Evolutionary conservation across 345 rosid species (phyloP).

Genomic region (Eucalyptus leucophloia): DNA sequence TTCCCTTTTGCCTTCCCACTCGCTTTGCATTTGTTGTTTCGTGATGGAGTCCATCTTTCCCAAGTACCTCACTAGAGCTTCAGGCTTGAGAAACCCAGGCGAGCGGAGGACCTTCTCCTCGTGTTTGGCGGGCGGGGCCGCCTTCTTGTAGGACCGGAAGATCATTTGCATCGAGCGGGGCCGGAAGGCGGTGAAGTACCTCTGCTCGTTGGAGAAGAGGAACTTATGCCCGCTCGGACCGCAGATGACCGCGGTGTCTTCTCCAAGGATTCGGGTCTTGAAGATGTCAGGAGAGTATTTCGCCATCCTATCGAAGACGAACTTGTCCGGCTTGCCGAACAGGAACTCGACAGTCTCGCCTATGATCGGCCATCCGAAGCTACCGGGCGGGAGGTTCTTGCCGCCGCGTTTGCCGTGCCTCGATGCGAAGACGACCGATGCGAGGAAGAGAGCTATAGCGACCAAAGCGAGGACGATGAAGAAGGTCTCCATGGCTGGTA

Average conservation of each 20-base stretch:
- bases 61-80: slow-evolving; percentile 33
- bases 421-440: neutral
- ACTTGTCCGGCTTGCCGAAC: slow-evolving; percentile 36
- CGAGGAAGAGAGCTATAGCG: neutral
- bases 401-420: neutral
- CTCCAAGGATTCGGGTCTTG: slow-evolving; percentile 45
- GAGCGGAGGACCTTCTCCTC: slow-evolving; percentile 11
- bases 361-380: slow-evolving; percentile 46
- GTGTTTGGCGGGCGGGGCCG: slow-evolving; percentile 1
- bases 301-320: slow-evolving; percentile 30
- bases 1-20: slow-evolving; percentile 26
- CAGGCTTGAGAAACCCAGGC: slow-evolving; percentile 38
- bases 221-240: slow-evolving; percentile 51
- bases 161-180: slow-evolving; percentile 36
- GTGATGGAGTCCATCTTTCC: slow-evolving; percentile 37
- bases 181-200: slow-evolving; percentile 40
- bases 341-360: slow-evolving; percentile 36
- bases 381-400: slow-evolving; percentile 44
- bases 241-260: slow-evolving; percentile 36
- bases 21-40: slow-evolving; percentile 14
- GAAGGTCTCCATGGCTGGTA: neutral
- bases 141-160: slow-evolving; percentile 24
- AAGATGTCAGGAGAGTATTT: slow-evolving; percentile 34
- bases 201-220: slow-evolving; percentile 42
- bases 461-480: neutral